These are phyloP conservation scores for Pyrenophora graminea DNA, from an alignment of 2,329 filamentous ascomycete species.

Conservation along the genomic window DNA sequence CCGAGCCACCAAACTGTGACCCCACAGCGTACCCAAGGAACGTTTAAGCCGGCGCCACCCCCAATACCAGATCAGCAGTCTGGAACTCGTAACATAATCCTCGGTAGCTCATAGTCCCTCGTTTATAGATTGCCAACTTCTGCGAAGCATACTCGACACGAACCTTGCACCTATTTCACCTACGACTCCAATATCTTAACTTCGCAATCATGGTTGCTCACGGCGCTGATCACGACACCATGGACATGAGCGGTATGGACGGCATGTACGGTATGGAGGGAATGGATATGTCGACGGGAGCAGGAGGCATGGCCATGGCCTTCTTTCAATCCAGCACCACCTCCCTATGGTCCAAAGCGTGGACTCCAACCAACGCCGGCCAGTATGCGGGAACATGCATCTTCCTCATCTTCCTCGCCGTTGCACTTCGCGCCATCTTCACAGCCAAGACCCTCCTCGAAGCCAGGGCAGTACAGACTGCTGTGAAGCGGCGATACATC, in stretches of 20 bases:
- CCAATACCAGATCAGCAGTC: constrained; percentile 29
- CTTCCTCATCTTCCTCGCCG: constrained; percentile 79
- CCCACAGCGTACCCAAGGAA: constrained; percentile 10
- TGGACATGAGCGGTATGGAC: constrained; percentile 18
- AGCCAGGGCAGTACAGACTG: constrained; percentile 71
- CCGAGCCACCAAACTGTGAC: constrained; percentile 21
- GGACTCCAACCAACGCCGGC: constrained; percentile 73
- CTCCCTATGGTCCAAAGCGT: constrained; percentile 68
- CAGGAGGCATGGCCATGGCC: constrained; percentile 56
- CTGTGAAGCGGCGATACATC: constrained; percentile 76
- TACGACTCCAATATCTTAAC: background rate
- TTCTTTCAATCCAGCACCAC: constrained; percentile 70
- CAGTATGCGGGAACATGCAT: constrained; percentile 88
- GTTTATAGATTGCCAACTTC: background rate
- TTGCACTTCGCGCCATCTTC: constrained; percentile 70
- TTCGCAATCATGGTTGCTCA: constrained; percentile 39
- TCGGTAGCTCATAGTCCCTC: constrained; percentile 7
- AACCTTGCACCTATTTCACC: background rate
- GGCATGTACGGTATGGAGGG: no score
- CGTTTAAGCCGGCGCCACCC: constrained; percentile 27
- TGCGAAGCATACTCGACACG: background rate
- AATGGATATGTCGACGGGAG: constrained; percentile 20
- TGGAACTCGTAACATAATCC: constrained; percentile 34
- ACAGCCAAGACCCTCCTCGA: constrained; percentile 67
- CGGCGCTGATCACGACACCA: constrained; percentile 29